Evolutionary conservation across 305 asterid genomes (phyloP).

Genomic region (Salvia sclarea): DNA sequence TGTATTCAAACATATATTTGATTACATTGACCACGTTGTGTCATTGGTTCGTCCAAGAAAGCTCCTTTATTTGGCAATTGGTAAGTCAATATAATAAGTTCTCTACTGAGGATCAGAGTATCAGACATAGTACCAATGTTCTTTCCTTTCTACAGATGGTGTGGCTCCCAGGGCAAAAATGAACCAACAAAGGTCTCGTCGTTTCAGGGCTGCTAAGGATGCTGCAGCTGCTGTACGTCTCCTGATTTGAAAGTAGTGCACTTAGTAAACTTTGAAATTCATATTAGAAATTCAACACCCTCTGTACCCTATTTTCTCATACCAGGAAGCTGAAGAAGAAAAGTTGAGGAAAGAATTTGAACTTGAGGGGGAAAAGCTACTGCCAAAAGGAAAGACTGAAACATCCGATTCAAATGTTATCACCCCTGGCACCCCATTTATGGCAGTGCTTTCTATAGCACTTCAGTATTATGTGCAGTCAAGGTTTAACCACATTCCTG

Average conservation of each 20-base stretch:
- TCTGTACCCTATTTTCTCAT: slow-evolving; percentile 28
- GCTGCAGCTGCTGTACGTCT: slow-evolving; percentile 86
- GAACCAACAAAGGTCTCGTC: slow-evolving; percentile 98
- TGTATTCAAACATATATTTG: slow-evolving; percentile 81
- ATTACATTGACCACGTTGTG: slow-evolving; percentile 84
- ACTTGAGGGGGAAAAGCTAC: slow-evolving; percentile 52
- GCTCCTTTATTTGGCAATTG: slow-evolving; percentile 94
- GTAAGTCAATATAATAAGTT: slow-evolving; percentile 44
- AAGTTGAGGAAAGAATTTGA: slow-evolving; percentile 72
- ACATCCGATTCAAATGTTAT: slow-evolving; percentile 94
- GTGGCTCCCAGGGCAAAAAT: slow-evolving; percentile 99
- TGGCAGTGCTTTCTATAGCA: slow-evolving; percentile 88
- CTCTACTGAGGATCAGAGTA: slow-evolving; percentile 24
- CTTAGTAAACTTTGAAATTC: slow-evolving; percentile 23
- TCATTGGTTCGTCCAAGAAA: slow-evolving; percentile 90
- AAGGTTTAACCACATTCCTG: slow-evolving; percentile 74
- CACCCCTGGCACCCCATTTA: slow-evolving; percentile 96
- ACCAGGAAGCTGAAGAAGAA: slow-evolving; percentile 91
- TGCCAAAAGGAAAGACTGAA: slow-evolving; percentile 72
- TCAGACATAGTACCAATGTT: slow-evolving; percentile 15
- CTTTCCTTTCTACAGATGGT: slow-evolving; percentile 61
- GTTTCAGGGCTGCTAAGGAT: slow-evolving; percentile 98
- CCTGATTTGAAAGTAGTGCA: slow-evolving; percentile 26
- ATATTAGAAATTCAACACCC: slow-evolving; percentile 26
- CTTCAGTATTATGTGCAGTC: slow-evolving; percentile 89